phyloP scores from a whole-genome alignment of 768 basidiomycete species.

The Dacryopinax primogenitus region DNA sequence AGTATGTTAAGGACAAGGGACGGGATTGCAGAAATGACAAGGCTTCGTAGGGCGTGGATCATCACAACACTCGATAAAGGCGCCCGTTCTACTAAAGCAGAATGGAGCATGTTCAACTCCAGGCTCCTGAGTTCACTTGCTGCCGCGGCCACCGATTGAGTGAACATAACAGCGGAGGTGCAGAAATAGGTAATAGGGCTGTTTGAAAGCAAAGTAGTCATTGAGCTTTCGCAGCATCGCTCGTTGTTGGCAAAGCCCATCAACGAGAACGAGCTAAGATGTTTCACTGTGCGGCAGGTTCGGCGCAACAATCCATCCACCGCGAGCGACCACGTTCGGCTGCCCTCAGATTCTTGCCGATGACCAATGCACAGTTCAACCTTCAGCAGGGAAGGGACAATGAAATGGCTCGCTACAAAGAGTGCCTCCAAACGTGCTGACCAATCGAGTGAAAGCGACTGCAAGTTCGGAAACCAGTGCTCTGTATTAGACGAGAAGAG shows the following conservation, averaged over 20 bases:
- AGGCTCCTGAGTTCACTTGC: too few relatives aligned
- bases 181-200: not conserved
- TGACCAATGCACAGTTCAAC: not conserved
- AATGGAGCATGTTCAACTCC: too few relatives aligned
- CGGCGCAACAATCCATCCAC: not conserved
- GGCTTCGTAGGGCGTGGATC: too few relatives aligned
- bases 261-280: not conserved
- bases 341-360: not conserved
- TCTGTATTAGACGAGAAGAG: not conserved
- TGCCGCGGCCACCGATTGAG: not conserved
- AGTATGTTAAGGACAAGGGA: too few relatives aligned
- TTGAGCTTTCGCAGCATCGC: not conserved
- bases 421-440: not conserved
- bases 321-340: not conserved
- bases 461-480: not conserved
- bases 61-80: too few relatives aligned
- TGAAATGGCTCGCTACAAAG: not conserved
- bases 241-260: not conserved
- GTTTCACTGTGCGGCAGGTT: not conserved
- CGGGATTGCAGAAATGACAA: too few relatives aligned
- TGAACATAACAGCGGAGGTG: not conserved
- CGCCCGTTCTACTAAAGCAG: too few relatives aligned
- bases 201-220: not conserved
- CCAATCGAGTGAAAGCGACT: not conserved
- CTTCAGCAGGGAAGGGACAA: not conserved